Base-by-base conservation (phyloP, 192 early-diverging fungal species). In the Coemansia sp. region DNA sequence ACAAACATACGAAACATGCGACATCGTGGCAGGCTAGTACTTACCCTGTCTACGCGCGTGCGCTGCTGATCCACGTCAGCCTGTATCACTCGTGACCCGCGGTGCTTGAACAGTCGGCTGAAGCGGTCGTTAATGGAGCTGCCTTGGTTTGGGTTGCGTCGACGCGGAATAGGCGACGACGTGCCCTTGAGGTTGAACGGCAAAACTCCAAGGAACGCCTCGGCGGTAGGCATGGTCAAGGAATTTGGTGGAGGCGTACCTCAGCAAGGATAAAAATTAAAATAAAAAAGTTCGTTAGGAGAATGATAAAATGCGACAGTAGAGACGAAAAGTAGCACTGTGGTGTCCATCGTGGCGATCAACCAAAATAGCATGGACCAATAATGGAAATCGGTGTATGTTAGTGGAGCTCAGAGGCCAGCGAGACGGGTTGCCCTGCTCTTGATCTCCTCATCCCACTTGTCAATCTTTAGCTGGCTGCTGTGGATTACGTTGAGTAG, bases 381-480 rank as follows among this genome's bases (percentile, higher is more conserved):
- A 26, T 26, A 26, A 26, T 26, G 26, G 1, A 26, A 26, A 26
- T 26, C 26, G 26, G 26, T 26, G 1, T 26, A 26, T 26, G 26
- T 26, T 26, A 40, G 28, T 14, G 17, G 17, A 47, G 17, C 44
- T 38, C 49, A 69, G 14, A 73, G 64, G 1, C 64, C 66, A 16
- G 78, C 62, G 26, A 75, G 67, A 13, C 67, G 67, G 32, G 33
- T 32, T 8, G 75, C 23, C 49, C 42, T 59, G 9, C 47, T 71
- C 26, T 49, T 63, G 23, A 55, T 81, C 37, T 84, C 84, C 6
- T 68, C 47, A n/a, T 89, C 80, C 76, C 85, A 86, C 17, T 63
- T 61, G 59, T 84, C 87, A 67, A 88, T 83, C 64, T 86, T 88
- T 17, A 64, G 43, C 74, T 90, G 89, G 44, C 82, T 83, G 38